These are phyloP conservation scores for Cercophora scortea DNA, from an alignment of 495 filamentous ascomycete genomes.

Conservation along the genomic window DNA sequence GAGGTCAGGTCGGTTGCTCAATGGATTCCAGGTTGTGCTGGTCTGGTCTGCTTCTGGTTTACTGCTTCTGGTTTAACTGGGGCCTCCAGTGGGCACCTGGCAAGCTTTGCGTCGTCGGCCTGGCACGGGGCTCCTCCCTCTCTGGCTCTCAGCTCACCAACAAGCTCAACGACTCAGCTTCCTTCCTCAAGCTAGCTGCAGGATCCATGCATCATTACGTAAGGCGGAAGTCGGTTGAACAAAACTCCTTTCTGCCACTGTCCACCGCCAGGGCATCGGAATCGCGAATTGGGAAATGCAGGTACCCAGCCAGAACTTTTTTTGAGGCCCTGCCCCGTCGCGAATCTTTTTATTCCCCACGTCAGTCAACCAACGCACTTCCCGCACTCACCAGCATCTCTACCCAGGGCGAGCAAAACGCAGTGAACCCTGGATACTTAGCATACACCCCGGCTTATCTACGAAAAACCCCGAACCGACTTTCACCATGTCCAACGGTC, in stretches of 20 bases:
- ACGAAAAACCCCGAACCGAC: neutral
- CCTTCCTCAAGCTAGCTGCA: neutral
- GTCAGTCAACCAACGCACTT: neutral
- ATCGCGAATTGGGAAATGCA: neutral
- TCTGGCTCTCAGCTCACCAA: no score
- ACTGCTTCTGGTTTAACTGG: neutral
- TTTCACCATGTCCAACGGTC: slow-evolving; percentile 36
- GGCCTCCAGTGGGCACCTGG: slow-evolving; percentile 2
- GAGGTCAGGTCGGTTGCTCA: neutral
- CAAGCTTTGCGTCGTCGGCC: neutral
- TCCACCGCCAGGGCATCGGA: slow-evolving; percentile 3
- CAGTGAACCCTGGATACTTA: slow-evolving; percentile 23
- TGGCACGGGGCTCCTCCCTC: no score
- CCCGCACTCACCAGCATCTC: slow-evolving; percentile 4
- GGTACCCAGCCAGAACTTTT: neutral
- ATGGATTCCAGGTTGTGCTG: slow-evolving; percentile 11
- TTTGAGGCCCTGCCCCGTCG: neutral
- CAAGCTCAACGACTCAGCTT: no score
- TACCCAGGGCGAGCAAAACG: slow-evolving; percentile 22
- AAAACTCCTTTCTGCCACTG: slow-evolving; percentile 7
- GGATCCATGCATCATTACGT: slow-evolving; percentile 13
- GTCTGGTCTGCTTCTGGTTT: slow-evolving; percentile 13
- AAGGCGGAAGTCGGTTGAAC: slow-evolving; percentile 16
- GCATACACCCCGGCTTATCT: neutral
- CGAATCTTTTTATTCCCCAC: neutral